Evolutionary conservation across 1,284 basidiomycete genomes (phyloP), one percentile per base, ranked within the genome.

Genomic region (Termitomyces sp.): DNA sequence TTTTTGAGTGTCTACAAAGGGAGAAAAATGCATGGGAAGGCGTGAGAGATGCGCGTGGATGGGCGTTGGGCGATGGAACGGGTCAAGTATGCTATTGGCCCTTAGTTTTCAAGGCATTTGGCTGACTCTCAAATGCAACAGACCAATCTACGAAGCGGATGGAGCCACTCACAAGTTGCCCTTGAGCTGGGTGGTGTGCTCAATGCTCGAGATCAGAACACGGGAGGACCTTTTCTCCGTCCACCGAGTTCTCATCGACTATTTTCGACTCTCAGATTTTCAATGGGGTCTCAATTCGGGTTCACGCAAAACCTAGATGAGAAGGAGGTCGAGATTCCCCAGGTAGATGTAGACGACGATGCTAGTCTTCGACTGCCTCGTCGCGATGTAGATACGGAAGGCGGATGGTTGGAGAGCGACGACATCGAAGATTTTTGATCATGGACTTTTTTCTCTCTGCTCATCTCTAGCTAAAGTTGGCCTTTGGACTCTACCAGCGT

Each of bases 101-200:
- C 39, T 16, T 16, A 24, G 40, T 50, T 31, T 16, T 19, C 52
- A 16, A 37, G 35, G 18, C 18, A 56, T 7, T 64, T 42, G 37
- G 57, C 48, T 47, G 31, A 51, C 37, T 33, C 3, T 18, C 11
- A 35, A 19, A 45, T 19, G 33, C 56, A 50, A 53, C 21, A 50
- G 47, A 45, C 51, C 33, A 47, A 48, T 18, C 24, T 46, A 28
- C 45, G 48, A 31, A 73, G 75, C n/a, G 73, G 71, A 19, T 89
- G 84, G 86, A 77, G 72, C 31, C 70, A 72, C 26, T 63, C 61
- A 8, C 73, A 76, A 19, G 70, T 88, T 34, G 76, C 76, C n/a
- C 70, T 76, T 30, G 84, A 86, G 53, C 66, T 84, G 1, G 85
- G 87, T 0, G 78, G 75, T 2, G 69, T 87, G 34, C 64, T 90